Conservation (phyloP, 2,329 filamentous ascomycete species). For the Pleoardoris graminearum region DNA sequence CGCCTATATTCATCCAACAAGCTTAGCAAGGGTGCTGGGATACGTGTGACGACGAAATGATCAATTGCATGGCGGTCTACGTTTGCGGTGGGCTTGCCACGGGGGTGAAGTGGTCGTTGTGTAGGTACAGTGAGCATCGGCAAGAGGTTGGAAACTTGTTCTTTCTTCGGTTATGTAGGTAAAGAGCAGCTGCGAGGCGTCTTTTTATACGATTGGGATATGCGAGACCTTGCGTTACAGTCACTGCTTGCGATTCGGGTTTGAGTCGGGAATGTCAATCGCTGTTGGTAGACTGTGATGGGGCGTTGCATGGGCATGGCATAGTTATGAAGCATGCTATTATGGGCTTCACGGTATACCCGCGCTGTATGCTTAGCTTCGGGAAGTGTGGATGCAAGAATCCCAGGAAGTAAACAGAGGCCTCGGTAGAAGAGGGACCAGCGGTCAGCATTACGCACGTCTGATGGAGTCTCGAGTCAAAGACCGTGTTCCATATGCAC, state of each 20-base stretch:
- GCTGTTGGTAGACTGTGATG: background rate
- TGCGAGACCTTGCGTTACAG: background rate
- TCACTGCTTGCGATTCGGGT: background rate
- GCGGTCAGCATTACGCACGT: no score
- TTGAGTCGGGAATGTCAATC: background rate
- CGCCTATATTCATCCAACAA: background rate
- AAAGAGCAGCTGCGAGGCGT: background rate
- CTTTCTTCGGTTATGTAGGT: background rate
- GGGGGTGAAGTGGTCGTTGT: background rate
- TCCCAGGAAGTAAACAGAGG: no score
- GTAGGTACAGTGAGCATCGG: slow-evolving; percentile 1
- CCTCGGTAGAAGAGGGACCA: no score
- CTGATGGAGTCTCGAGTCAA: no score
- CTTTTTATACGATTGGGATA: background rate
- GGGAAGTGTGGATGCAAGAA: no score
- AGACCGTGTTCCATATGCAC: no score
- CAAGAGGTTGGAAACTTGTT: background rate
- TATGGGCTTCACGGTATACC: no score
- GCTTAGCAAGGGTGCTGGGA: background rate
- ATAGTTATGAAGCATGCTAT: no score
- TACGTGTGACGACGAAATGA: slow-evolving; percentile 3
- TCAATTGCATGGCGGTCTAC: slow-evolving; percentile 9
- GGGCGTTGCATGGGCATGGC: no score
- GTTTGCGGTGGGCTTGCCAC: background rate
- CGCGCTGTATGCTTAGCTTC: no score